Base-by-base conservation (phyloP, 768 basidiomycete genomes). In the Rhizopogon sp. region DNA sequence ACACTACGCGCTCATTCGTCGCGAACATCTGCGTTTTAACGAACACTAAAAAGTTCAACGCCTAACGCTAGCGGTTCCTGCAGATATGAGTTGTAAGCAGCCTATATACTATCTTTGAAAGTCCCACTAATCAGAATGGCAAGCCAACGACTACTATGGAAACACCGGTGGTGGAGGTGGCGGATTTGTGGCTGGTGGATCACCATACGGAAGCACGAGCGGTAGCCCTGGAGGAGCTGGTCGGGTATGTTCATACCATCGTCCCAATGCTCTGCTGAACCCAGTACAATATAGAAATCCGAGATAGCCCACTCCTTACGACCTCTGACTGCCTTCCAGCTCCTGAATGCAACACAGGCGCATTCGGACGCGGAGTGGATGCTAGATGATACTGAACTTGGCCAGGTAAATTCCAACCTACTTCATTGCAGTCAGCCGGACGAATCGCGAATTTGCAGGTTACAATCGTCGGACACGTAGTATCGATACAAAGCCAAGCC, bases 341-440 rank as follows among this genome's bases (percentile, higher is more conserved):
- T 97, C 43, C 66, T 76, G 37, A 79, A 81, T 60, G 88, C 94
- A 2, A 77, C 73, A n/a, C 93, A 95, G 74, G 78, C 85, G 5
- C 91, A 96, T 65, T 77, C 87, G 1, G 95, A 98, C 60, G 87
- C 90, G 2, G 92, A 95, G 55, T 97, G 93, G 84, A 77, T 77
- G 56, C 76, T 98, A 35, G 93, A 93, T 55, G 88, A 84, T 29
- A 71, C 78, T 4, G 89, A 94, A 58, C 76, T 94, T 55, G 88
- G 88, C 46, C 90, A 92, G 69, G 95, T 91, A 59, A 57, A 74
- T 60, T 2, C 6, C 2, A 9, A 17, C 8, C 2, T 20, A 9
- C 16, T 6, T 22, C 39, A 37, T 11, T 10, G 59, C 65, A 8
- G 16, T 10, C 46, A 33, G 29, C 28, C 46, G 6, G 13, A 59